These are phyloP conservation scores for Micractinium conductrix DNA, from an alignment of 139 green algal species.

Conservation along the genomic window DNA sequence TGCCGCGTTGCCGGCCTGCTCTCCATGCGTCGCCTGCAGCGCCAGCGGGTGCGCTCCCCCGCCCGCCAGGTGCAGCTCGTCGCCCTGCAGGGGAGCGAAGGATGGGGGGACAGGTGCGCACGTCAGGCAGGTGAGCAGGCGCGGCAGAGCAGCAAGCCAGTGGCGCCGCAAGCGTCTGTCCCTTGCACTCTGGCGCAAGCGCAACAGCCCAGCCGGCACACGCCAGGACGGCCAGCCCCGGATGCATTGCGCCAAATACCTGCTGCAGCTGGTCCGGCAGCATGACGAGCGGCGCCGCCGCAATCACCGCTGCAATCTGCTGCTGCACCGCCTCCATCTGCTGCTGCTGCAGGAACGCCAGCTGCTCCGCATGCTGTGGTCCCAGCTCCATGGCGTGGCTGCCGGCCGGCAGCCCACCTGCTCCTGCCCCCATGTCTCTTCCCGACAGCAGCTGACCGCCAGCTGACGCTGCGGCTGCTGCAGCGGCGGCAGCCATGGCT, in stretches of 20 bases:
- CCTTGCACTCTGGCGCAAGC: background rate
- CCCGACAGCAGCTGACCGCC: background rate
- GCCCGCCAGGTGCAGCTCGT: background rate
- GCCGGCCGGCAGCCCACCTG: background rate
- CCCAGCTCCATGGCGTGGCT: background rate
- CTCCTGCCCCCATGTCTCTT: background rate
- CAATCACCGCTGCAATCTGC: conserved; percentile 13
- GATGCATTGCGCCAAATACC: background rate
- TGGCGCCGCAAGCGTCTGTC: too few relatives aligned
- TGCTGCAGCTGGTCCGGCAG: background rate
- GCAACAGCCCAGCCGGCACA: background rate
- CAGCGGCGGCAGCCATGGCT: background rate
- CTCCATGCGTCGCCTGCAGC: background rate
- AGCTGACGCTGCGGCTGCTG: too few relatives aligned
- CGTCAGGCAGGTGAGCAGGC: too few relatives aligned
- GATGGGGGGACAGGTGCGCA: too few relatives aligned
- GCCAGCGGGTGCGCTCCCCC: background rate
- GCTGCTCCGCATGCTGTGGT: too few relatives aligned
- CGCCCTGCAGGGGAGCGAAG: too few relatives aligned
- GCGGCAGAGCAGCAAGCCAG: too few relatives aligned
- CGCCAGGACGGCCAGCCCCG: background rate
- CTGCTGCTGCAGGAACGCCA: background rate
- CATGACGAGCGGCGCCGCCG: background rate
- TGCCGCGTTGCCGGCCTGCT: background rate
- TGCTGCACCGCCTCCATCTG: background rate